phyloP scores from a whole-genome alignment of 495 filamentous ascomycete genomes.

The Paragyromitra xinjiangensis region DNA sequence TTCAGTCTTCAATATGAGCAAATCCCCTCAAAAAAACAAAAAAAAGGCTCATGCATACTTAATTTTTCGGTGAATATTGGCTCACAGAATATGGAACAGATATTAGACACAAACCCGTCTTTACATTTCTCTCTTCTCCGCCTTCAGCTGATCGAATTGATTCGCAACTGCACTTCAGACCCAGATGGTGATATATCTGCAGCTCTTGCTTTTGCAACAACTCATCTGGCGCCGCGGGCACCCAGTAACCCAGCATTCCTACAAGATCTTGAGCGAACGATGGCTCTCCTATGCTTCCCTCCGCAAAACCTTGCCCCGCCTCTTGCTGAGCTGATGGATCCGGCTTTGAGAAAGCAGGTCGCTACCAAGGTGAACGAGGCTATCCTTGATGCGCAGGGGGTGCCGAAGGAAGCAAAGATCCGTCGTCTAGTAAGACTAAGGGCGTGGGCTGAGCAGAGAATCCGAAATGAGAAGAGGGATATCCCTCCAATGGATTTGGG shows the following conservation, averaged over 20 bases:
- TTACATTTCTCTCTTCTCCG: constrained; percentile 92
- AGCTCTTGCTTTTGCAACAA: constrained; percentile 85
- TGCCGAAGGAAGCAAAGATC: constrained; percentile 80
- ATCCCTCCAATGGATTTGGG: constrained; percentile 78
- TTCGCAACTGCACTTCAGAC: constrained; percentile 73
- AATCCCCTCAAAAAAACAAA: constrained; percentile 51
- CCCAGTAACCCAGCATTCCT: constrained; percentile 79
- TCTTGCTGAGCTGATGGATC: constrained; percentile 77
- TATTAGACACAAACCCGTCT: constrained; percentile 82
- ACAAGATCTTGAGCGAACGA: constrained; percentile 87
- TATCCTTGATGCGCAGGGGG: constrained; percentile 75
- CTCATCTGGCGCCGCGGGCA: constrained; percentile 85
- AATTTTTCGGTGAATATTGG: constrained; percentile 38
- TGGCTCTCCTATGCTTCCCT: constrained; percentile 89
- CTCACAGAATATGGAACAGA: constrained; percentile 63
- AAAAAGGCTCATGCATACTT: constrained; percentile 38
- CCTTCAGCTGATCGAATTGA: constrained; percentile 91
- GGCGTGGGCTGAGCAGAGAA: constrained; percentile 83
- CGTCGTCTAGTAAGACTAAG: constrained; percentile 79
- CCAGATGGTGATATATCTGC: constrained; percentile 78
- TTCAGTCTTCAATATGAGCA: constrained; percentile 97
- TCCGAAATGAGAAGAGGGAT: constrained; percentile 75
- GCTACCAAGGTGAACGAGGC: constrained; percentile 87
- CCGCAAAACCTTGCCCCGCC: constrained; percentile 77
- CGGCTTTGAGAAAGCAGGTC: constrained; percentile 81